Conservation (phyloP, 2,329 filamentous ascomycete species). For the Metarhizium humberi region DNA sequence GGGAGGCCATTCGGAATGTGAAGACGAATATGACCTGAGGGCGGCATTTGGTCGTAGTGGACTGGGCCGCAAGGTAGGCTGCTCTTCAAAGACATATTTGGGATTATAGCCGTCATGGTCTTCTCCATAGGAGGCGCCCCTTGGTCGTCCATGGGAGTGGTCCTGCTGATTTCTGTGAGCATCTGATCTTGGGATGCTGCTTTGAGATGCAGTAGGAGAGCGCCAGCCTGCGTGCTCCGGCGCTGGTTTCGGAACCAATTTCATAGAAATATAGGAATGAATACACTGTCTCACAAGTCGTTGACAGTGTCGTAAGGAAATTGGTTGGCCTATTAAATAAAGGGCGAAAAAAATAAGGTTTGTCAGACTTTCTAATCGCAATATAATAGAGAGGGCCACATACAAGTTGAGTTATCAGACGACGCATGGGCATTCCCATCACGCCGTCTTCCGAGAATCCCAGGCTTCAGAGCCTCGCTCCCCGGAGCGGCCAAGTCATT, state of each 20-base stretch:
- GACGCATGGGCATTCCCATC: not conserved
- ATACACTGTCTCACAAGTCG: slow-evolving; percentile 24
- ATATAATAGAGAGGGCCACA: not conserved
- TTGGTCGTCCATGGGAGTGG: not conserved
- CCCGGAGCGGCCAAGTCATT: slow-evolving; percentile 54
- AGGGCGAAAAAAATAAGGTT: not conserved
- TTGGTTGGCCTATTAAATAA: slow-evolving; percentile 15
- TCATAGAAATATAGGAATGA: slow-evolving; percentile 19
- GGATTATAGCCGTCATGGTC: slow-evolving; percentile 1
- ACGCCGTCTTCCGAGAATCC: slow-evolving; percentile 2
- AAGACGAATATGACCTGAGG: slow-evolving; percentile 34
- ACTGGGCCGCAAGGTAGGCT: slow-evolving; percentile 26
- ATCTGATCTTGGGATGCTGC: not conserved
- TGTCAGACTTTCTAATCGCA: not conserved
- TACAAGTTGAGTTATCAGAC: slow-evolving; percentile 1
- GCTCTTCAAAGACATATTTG: slow-evolving; percentile 27
- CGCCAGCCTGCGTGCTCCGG: not conserved
- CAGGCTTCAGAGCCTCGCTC: slow-evolving; percentile 6
- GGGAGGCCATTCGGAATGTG: slow-evolving; percentile 30
- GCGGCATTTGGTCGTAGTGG: slow-evolving; percentile 14
- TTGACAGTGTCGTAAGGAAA: slow-evolving; percentile 26
- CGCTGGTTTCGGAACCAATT: slow-evolving; percentile 9
- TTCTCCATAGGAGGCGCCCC: not conserved
- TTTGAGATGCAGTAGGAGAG: not conserved
- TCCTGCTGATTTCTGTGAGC: not conserved